Evolutionary conservation across 2,329 filamentous ascomycete genomes (phyloP).

Genomic region (Diaporthe velutina): DNA sequence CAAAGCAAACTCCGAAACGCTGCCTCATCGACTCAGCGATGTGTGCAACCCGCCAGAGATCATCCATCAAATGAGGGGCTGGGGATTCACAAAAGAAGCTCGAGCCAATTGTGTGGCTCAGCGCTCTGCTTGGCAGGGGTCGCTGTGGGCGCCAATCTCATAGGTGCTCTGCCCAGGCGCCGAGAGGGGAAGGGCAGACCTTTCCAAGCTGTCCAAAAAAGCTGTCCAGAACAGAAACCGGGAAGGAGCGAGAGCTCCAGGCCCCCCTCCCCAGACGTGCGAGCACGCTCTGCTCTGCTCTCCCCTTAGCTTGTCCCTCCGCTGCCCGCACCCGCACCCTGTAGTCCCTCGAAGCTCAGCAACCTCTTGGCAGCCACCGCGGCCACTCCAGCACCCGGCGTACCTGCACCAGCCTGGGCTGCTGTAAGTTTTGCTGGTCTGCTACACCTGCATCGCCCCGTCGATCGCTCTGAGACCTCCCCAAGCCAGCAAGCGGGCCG

Average conservation of each 20-base stretch:
- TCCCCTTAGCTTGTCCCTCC: not conserved
- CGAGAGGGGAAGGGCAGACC: conserved; percentile 8
- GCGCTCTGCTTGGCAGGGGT: conserved; percentile 24
- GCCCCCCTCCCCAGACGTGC: conserved; percentile 5
- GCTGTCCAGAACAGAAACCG: not conserved
- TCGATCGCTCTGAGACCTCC: not conserved
- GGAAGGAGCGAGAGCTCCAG: not conserved
- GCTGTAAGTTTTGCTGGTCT: not conserved
- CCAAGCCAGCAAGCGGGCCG: not conserved
- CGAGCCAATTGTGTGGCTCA: conserved; percentile 31
- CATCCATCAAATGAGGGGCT: conserved; percentile 31
- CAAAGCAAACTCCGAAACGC: conserved; percentile 16
- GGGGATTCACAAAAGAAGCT: conserved; percentile 32
- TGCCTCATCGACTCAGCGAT: conserved; percentile 1
- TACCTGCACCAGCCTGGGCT: not conserved
- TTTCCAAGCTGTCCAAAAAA: not conserved
- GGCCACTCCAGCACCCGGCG: not conserved
- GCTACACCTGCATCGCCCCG: not conserved
- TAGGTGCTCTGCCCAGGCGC: conserved; percentile 15
- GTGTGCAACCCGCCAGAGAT: conserved; percentile 15
- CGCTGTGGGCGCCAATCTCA: conserved; percentile 21
- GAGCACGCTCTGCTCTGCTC: not conserved
- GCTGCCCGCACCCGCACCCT: not conserved
- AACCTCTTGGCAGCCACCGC: not conserved
- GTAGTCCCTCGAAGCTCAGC: not conserved